Percentiles rank a stretch among this genome's conserved stretches.
phyloP scores from a whole-genome alignment of 495 filamentous ascomycete species.

The Aspergillus bridgeri region DNA sequence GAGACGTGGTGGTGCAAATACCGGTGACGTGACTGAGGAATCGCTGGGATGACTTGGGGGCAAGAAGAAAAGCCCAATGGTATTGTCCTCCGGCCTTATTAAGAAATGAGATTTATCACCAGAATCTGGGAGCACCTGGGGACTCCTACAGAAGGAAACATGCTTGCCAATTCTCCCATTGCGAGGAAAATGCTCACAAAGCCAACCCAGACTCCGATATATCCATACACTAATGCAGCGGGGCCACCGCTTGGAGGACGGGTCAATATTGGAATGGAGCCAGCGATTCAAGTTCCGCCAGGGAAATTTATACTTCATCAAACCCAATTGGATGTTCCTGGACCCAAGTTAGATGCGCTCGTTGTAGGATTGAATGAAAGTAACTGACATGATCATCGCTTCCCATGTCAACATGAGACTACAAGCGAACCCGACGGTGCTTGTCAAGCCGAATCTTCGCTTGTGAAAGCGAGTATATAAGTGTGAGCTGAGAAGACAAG shows the following conservation, averaged over 20 bases:
- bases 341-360: neutral
- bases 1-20: neutral
- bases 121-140: neutral
- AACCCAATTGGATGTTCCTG: neutral
- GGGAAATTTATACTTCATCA: neutral
- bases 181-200: constrained; percentile 35
- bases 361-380: constrained; percentile 9
- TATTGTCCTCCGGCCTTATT: constrained; percentile 39
- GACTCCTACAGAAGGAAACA: constrained; percentile 22
- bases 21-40: constrained; percentile 43
- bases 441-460: constrained; percentile 8
- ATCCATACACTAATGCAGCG: constrained; percentile 48
- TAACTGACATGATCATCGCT: constrained; percentile 4
- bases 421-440: constrained; percentile 6
- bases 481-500: neutral
- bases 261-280: neutral
- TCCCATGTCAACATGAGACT: constrained; percentile 10
- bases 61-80: constrained; percentile 44
- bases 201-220: constrained; percentile 48
- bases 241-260: constrained; percentile 34
- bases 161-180: constrained; percentile 45
- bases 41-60: constrained; percentile 30
- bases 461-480: neutral
- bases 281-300: neutral
- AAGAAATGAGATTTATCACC: neutral